phyloP scores from a whole-genome alignment of 1,139 yeast genomes.

The Kodamaea plutei region DNA sequence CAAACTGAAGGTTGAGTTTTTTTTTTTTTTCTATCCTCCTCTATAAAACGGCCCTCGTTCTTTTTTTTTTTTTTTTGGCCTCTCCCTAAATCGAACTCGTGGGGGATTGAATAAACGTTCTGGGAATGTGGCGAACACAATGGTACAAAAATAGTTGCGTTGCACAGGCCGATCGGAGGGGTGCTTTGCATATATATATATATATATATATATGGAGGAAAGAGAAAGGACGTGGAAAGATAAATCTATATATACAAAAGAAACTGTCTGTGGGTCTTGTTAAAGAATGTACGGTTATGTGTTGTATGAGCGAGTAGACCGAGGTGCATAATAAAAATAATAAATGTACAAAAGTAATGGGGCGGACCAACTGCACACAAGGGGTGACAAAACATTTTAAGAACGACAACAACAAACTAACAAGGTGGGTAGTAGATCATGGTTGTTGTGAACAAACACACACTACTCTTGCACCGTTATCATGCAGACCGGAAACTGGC shows the following conservation, averaged over 20 bases:
- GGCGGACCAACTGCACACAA: neutral
- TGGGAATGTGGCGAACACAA: slow-evolving; percentile 1
- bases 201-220: too few species aligned
- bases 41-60: too few species aligned
- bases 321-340: neutral
- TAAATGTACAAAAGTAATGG: neutral
- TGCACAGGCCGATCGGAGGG: slow-evolving; percentile 1
- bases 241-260: neutral
- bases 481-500: too few species aligned
- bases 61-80: too few species aligned
- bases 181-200: too few species aligned
- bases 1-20: neutral
- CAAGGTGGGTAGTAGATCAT: too few species aligned
- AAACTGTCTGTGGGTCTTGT: neutral
- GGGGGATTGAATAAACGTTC: neutral
- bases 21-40: neutral
- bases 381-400: neutral
- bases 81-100: too few species aligned
- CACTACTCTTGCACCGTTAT: too few species aligned
- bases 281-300: neutral
- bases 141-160: neutral
- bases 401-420: too few species aligned
- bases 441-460: too few species aligned
- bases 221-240: too few species aligned
- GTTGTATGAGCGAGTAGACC: neutral